Evolutionary conservation across 345 rosid genomes (phyloP), one percentile per base, ranked within the genome.

Genomic region (Pistacia vera): DNA sequence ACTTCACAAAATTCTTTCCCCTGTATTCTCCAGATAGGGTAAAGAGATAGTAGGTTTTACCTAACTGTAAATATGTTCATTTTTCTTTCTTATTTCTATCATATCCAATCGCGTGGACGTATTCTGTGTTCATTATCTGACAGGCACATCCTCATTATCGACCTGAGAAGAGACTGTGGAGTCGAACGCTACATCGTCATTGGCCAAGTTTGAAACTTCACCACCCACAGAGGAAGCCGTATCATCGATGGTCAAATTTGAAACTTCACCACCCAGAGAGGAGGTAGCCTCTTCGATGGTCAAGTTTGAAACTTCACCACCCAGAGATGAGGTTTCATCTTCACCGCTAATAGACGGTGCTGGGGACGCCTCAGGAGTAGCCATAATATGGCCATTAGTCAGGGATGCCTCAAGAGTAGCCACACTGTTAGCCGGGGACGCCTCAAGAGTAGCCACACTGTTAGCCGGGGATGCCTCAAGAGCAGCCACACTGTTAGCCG

Each of bases 281-380:
- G 97, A 93, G 44, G 85, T 89, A 60, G 87, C 85, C 69, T 88
- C 97, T 5, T 90, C 96, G 1, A 91, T 70, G 11, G 82, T 84
- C 63, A 88, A 80, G 84, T 83, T 85, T 2, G 91, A 89, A 33
- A 89, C 75, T 14, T 93, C 97, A 25, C 93, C 88, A 30, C 85
- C 72, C 68, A 92, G 38, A 4, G 96, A 92, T 25, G 90, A 86
- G 77, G 41, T 83, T 52, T 95, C 98, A 7, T 95, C 97, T 68
- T 91, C 97, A 3, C 88, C 94, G 0, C 77, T 86, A 63, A 95
- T 56, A 17, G 95, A 95, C 58, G 94, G 88, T 54, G 90, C 87
- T 2, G 93, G 91, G 25, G 97, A 95, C 41, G 89, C 87, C 52
- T 84, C 91, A 2, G 86, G 81, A 48, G 96, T 85, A 41, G 79